phyloP scores from a whole-genome alignment of 2,329 filamentous ascomycete species.

The Curvularia hawaiiensis region DNA sequence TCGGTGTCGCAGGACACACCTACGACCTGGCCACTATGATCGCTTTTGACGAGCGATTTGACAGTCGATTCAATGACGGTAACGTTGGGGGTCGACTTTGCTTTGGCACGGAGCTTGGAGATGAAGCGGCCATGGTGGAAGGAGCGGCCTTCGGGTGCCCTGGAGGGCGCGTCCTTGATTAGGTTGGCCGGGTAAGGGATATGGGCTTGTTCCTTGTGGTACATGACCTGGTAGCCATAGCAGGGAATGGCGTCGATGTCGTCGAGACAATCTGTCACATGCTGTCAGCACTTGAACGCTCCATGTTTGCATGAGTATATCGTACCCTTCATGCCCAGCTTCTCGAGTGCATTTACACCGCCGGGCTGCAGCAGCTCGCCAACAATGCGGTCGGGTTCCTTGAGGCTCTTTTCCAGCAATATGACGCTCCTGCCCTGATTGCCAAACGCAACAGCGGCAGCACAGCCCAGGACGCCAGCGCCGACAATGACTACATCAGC shows the following conservation, averaged over 20 bases:
- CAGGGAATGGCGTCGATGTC: constrained; percentile 85
- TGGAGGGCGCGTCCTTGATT: constrained; percentile 38
- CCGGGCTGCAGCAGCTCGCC: constrained; percentile 95
- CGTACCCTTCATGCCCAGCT: constrained; percentile 70
- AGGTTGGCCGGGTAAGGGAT: constrained; percentile 79
- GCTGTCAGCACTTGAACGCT: constrained; percentile 14
- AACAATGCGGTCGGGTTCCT: constrained; percentile 93
- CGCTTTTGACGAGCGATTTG: constrained; percentile 72
- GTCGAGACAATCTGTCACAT: constrained; percentile 71
- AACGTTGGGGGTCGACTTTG: constrained; percentile 77
- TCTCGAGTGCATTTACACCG: constrained; percentile 78
- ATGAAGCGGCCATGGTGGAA: constrained; percentile 98
- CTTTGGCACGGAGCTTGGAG: constrained; percentile 76
- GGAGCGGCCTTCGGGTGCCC: constrained; percentile 69
- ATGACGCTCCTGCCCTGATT: constrained; percentile 91
- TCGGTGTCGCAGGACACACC: constrained; percentile 80
- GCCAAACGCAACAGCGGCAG: constrained; percentile 80
- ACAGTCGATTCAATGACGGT: constrained; percentile 91
- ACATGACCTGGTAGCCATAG: constrained; percentile 86
- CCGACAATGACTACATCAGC: constrained; percentile 90
- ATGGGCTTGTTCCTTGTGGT: constrained; percentile 71
- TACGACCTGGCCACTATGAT: constrained; percentile 72
- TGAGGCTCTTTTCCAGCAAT: constrained; percentile 84
- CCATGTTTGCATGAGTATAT: neutral
- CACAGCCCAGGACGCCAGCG: constrained; percentile 87